Base-by-base conservation (phyloP, 768 basidiomycete genomes). In the Ramaria sp. region DNA sequence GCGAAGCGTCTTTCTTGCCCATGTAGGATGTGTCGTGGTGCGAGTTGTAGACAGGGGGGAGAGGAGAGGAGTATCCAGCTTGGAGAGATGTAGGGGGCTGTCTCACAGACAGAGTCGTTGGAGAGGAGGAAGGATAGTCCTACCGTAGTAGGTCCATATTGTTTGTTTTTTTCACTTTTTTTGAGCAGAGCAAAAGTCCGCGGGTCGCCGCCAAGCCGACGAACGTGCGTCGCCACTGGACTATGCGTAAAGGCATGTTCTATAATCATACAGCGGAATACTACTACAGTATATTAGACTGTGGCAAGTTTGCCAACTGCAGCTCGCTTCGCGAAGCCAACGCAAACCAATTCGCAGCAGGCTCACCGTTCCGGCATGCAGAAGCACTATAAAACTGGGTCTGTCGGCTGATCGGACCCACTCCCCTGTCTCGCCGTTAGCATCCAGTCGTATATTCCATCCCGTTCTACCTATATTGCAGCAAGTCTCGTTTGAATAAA, bases 1-100 rank as follows among this genome's bases (percentile, higher is more conserved):
- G 78, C 53, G 83, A 69, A 60, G 88, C 81, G 63, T 86, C 88
- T 75, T 89, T 88, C 60, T 80, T 78, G 61, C 70, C 69, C 73
- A 75, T 76, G 60, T 57, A 59, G 58, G 5, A 25, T 1, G 22
- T 24, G 42, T 43, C 42, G 42, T 16, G 3, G 42, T 43, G 18
- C 42, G 18, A 7, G 42, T 48, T 47, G 41, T 42, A 12, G 38
- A 24, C 3, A 28, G 13, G 36, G 22, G 58, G 36, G 37, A 27
- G 39, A 36, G 27, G 42, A 41, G 10, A 7, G 39, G 16, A n/a
- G 39, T 8, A 41, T 41, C 39, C 39, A 41, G 39, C 39, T 41
- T 41, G 39, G 36, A 41, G 16, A 10, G 20, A 41, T 7, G 38
- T 5, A 30, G 34, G 47, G 34, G 54, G 15, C 34, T 15, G 56